Conservation (phyloP, 768 basidiomycete species). For the Tulasnella calospora region DNA sequence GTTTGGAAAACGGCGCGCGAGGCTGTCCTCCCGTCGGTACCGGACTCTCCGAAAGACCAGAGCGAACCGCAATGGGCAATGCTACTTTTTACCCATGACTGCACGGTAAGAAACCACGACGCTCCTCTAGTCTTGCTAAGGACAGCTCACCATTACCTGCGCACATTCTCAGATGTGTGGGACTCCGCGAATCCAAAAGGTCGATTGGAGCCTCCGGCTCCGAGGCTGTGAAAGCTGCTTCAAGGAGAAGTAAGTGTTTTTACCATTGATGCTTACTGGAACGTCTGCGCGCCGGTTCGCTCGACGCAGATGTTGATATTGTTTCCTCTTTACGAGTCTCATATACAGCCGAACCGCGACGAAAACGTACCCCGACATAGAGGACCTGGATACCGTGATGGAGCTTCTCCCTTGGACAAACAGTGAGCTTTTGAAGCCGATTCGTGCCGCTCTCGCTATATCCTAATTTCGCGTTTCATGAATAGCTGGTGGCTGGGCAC, state of each 20-base stretch:
- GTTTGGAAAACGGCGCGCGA: not conserved
- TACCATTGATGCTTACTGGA: not conserved
- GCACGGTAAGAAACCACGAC: not conserved
- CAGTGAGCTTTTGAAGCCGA: not conserved
- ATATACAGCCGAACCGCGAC: not conserved
- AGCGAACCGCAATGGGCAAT: conserved; percentile 21
- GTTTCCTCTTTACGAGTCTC: not conserved
- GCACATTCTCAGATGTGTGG: not conserved
- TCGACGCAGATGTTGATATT: not conserved
- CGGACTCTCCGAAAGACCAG: conserved; percentile 14
- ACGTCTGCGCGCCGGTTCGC: not conserved
- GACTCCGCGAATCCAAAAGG: not conserved
- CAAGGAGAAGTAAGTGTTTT: not conserved
- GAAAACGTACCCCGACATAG: not conserved
- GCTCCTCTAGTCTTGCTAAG: not conserved
- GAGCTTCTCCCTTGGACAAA: not conserved
- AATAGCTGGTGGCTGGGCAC: not conserved
- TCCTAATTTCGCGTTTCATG: not conserved
- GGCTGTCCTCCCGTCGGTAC: not conserved
- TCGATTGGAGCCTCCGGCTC: not conserved
- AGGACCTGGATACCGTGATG: not conserved
- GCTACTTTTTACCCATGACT: not conserved
- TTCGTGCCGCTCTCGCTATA: too few relatives aligned
- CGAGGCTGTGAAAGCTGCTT: not conserved
- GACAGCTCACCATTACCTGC: not conserved